These are phyloP conservation scores for Starmerella floris DNA, from an alignment of 805 yeast species.

Conservation along the genomic window DNA sequence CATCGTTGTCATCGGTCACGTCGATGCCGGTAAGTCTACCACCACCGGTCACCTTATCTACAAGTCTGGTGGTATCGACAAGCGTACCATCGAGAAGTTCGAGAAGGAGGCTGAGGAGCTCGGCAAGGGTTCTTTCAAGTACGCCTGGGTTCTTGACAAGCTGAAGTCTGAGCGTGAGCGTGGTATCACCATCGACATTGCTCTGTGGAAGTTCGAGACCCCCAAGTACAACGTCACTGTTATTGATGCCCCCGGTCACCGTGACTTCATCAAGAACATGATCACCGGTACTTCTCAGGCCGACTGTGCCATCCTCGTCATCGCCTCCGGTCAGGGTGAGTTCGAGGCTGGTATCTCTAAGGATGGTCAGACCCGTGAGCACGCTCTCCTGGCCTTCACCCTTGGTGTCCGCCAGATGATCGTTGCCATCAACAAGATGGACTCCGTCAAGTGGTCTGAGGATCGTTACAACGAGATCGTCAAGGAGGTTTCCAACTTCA, in stretches of 20 bases:
- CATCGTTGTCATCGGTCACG: slow-evolving; percentile 99
- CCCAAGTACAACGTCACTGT: slow-evolving; percentile 81
- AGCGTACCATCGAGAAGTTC: slow-evolving; percentile 96
- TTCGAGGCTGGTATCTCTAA: slow-evolving; percentile 91
- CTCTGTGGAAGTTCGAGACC: slow-evolving; percentile 87
- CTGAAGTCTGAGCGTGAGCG: slow-evolving; percentile 93
- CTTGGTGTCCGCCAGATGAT: slow-evolving; percentile 77
- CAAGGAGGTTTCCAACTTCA: slow-evolving; percentile 97
- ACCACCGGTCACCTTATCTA: slow-evolving; percentile 98
- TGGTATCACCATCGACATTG: slow-evolving; percentile 92
- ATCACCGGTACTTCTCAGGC: slow-evolving; percentile 92
- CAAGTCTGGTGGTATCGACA: slow-evolving; percentile 98
- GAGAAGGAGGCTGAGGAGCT: slow-evolving; percentile 96
- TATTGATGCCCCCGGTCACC: slow-evolving; percentile 92
- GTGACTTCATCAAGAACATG: slow-evolving; percentile 94
- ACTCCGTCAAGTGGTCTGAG: slow-evolving; percentile 79
- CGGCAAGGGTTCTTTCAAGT: slow-evolving; percentile 94
- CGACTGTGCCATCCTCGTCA: slow-evolving; percentile 80
- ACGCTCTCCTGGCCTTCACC: slow-evolving; percentile 80
- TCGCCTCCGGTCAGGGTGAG: slow-evolving; percentile 89
- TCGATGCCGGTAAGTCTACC: slow-evolving; percentile 98
- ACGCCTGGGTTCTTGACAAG: slow-evolving; percentile 96
- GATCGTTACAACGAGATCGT: slow-evolving; percentile 87
- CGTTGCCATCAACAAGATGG: slow-evolving; percentile 92
- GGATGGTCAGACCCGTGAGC: slow-evolving; percentile 94